Conservation (phyloP, 176 grass and related monocot genomes). For the Rhynchospora breviuscula region DNA sequence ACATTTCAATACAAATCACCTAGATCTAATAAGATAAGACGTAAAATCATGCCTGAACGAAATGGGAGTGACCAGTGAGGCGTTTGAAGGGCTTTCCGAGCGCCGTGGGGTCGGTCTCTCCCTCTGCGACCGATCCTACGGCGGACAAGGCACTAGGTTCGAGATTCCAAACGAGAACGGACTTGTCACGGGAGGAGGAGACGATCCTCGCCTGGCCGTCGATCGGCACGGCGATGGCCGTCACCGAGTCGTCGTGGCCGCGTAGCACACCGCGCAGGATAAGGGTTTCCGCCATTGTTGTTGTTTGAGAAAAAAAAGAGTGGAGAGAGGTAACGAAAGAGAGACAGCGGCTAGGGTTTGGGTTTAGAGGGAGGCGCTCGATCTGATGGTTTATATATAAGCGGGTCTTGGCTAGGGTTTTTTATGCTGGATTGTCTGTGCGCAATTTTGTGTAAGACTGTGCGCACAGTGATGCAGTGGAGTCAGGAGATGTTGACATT, state of each 20-base stretch:
- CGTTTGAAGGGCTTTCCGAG: conserved; percentile 62
- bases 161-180: conserved; percentile 78
- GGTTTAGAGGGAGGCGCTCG: neutral
- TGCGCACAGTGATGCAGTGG: neutral
- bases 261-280: conserved; percentile 65
- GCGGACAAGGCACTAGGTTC: conserved; percentile 33
- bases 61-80: conserved; percentile 85
- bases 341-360: conserved; percentile 19
- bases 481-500: neutral
- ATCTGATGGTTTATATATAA: conserved; percentile 13
- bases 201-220: conserved; percentile 76
- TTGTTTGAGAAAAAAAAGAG: neutral
- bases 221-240: conserved; percentile 71
- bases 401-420: conserved; percentile 12
- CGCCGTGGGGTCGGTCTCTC: conserved; percentile 11
- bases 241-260: conserved; percentile 71
- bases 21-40: conserved; percentile 5
- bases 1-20: neutral
- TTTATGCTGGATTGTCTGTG: neutral
- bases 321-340: neutral
- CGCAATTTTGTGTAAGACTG: neutral
- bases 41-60: conserved; percentile 36
- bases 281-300: conserved; percentile 41
- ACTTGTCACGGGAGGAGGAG: conserved; percentile 94
- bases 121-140: conserved; percentile 7